Conservation (phyloP, 2,329 filamentous ascomycete genomes). For the Mycogone perniciosa region DNA sequence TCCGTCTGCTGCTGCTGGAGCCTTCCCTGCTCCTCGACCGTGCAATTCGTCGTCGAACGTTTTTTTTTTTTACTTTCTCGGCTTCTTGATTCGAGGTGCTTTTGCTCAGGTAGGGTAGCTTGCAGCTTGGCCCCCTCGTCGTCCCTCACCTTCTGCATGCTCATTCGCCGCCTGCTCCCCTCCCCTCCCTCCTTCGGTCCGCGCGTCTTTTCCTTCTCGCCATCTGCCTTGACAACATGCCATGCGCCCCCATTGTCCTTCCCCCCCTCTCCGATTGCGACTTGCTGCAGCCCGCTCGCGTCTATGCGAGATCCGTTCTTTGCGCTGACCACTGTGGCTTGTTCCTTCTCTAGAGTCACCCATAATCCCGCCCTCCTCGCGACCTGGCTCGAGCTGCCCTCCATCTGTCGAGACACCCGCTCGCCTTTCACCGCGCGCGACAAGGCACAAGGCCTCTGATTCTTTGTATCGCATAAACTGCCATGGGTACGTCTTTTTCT, state of each 20-base stretch:
- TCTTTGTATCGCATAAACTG: slow-evolving; percentile 17
- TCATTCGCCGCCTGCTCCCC: slow-evolving; percentile 16
- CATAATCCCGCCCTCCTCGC: slow-evolving; percentile 20
- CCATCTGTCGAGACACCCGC: slow-evolving; percentile 23
- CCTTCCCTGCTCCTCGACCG: not conserved
- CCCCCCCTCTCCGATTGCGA: slow-evolving; percentile 20
- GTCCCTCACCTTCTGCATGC: slow-evolving; percentile 11
- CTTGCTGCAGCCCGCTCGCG: slow-evolving; percentile 26
- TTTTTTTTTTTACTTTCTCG: not conserved
- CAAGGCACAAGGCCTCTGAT: slow-evolving; percentile 15
- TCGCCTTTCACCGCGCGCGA: slow-evolving; percentile 16
- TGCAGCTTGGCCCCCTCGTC: slow-evolving; percentile 14
- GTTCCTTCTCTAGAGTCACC: slow-evolving; percentile 19
- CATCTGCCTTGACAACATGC: slow-evolving; percentile 13
- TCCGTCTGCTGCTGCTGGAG: not conserved
- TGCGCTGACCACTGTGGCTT: slow-evolving; percentile 27
- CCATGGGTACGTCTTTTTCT: slow-evolving; percentile 19
- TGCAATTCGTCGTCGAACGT: not conserved
- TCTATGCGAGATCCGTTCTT: slow-evolving; percentile 28
- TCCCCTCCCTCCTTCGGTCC: slow-evolving; percentile 8
- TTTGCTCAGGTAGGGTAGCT: slow-evolving; percentile 16
- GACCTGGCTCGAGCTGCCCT: slow-evolving; percentile 18
- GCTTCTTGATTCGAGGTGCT: not conserved
- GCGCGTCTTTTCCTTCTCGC: slow-evolving; percentile 18
- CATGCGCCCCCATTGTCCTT: slow-evolving; percentile 17